Evolutionary conservation across 2,329 filamentous ascomycete species (phyloP).

Genomic region (Xylariaceae sp.): DNA sequence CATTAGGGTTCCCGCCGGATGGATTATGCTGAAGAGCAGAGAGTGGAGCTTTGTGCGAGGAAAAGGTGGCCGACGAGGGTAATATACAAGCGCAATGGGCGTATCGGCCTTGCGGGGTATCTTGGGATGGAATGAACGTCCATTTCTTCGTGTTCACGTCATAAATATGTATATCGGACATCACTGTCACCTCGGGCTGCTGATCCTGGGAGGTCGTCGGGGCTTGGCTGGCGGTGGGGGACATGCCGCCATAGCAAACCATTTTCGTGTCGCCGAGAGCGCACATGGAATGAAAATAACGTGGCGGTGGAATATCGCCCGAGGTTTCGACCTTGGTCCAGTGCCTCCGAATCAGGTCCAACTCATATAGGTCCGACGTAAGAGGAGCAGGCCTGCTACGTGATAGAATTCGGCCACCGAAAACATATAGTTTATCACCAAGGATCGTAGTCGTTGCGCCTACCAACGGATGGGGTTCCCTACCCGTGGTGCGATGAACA

Average conservation of each 20-base stretch:
- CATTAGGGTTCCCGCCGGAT: slow-evolving; percentile 76
- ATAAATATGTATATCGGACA: slow-evolving; percentile 97
- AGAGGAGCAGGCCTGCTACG: slow-evolving; percentile 75
- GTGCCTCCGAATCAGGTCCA: slow-evolving; percentile 86
- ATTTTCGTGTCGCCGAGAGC: slow-evolving; percentile 90
- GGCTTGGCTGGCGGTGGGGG: slow-evolving; percentile 61
- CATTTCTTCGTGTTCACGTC: slow-evolving; percentile 80
- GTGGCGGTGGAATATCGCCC: slow-evolving; percentile 83
- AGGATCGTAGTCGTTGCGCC: slow-evolving; percentile 93
- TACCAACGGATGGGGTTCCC: slow-evolving; percentile 86
- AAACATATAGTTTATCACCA: slow-evolving; percentile 95
- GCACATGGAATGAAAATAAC: slow-evolving; percentile 97
- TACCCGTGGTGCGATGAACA: slow-evolving; percentile 81
- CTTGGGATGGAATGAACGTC: slow-evolving; percentile 77
- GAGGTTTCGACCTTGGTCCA: slow-evolving; percentile 86
- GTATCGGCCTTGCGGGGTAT: slow-evolving; percentile 89
- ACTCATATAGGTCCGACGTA: slow-evolving; percentile 87
- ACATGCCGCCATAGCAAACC: slow-evolving; percentile 98
- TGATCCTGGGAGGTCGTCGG: slow-evolving; percentile 52
- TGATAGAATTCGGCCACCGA: slow-evolving; percentile 86
- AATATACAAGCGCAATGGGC: slow-evolving; percentile 93
- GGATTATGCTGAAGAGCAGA: slow-evolving; percentile 90
- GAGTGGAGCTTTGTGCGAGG: slow-evolving; percentile 77
- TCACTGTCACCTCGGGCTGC: slow-evolving; percentile 86
- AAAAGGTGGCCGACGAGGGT: slow-evolving; percentile 82